A percentile compares a stretch with the other conserved stretches of the same genome.
These are phyloP conservation scores for Houttuynia cordata DNA, from an alignment of 164 flowering plant genomes.

Conservation along the genomic window DNA sequence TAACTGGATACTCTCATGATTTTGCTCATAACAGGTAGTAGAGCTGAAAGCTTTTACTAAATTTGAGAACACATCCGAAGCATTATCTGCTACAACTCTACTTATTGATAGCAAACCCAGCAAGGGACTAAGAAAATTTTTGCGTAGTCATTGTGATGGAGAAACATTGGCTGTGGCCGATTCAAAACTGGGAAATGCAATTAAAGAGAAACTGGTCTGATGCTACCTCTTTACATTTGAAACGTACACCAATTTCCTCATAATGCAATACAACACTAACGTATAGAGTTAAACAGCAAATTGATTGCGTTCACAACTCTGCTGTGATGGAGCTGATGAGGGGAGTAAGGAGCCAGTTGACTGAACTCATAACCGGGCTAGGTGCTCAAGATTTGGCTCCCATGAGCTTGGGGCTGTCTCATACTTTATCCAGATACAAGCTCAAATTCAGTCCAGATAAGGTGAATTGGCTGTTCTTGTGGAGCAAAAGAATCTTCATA, in stretches of 20 bases:
- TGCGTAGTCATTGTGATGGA: constrained; percentile 65
- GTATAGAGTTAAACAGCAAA: constrained; percentile 27
- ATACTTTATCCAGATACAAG: constrained; percentile 87
- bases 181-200: constrained; percentile 79
- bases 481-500: background rate
- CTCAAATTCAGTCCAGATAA: constrained; percentile 93
- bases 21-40: constrained; percentile 42
- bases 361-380: constrained; percentile 80
- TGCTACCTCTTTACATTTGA: background rate
- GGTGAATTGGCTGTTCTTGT: constrained; percentile 20
- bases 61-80: constrained; percentile 87
- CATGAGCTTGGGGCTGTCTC: constrained; percentile 94
- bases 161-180: constrained; percentile 82
- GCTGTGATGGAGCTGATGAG: constrained; percentile 94
- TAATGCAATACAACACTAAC: background rate
- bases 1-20: background rate
- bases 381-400: constrained; percentile 83
- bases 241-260: background rate
- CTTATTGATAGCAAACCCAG: constrained; percentile 74
- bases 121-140: constrained; percentile 79
- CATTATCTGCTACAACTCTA: constrained; percentile 58
- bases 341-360: constrained; percentile 73
- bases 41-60: constrained; percentile 84
- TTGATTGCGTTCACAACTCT: constrained; percentile 70
- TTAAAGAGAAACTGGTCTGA: constrained; percentile 76